phyloP scores from a whole-genome alignment of 192 early-diverging fungal genomes.

The Dispira parvispora region DNA sequence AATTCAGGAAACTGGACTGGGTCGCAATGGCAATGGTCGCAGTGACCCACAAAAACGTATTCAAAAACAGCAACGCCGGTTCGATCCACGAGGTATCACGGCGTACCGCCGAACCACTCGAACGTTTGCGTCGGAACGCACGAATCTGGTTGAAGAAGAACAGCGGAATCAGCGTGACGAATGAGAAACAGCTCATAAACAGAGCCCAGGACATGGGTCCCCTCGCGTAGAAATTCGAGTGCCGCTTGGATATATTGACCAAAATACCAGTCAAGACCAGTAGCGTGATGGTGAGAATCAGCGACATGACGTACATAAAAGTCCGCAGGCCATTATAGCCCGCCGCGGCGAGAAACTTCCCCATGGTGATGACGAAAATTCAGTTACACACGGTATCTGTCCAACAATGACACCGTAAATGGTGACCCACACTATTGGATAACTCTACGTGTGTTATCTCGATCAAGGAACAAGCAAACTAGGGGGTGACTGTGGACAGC shows the following conservation, averaged over 20 bases:
- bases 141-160: slow-evolving; percentile 1
- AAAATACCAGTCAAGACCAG: slow-evolving; percentile 7
- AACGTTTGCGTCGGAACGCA: background rate
- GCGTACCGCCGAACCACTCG: slow-evolving; percentile 1
- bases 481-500: too few relatives aligned
- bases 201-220: slow-evolving; percentile 9
- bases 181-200: slow-evolving; percentile 9
- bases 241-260: background rate
- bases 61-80: slow-evolving; percentile 1
- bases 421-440: too few relatives aligned
- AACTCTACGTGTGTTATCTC: too few relatives aligned
- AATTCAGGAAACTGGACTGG: slow-evolving; percentile 2
- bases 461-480: too few relatives aligned
- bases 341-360: too few relatives aligned
- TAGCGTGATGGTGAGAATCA: background rate
- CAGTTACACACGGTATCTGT: too few relatives aligned
- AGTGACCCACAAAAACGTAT: slow-evolving; percentile 1
- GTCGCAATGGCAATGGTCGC: slow-evolving; percentile 3
- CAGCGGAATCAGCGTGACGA: background rate
- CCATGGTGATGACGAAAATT: too few relatives aligned
- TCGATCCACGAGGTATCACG: slow-evolving; percentile 6
- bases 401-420: too few relatives aligned
- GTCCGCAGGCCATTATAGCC: background rate
- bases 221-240: background rate
- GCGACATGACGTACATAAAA: background rate